A percentile compares a stretch with the other conserved stretches of the same genome.
Evolutionary conservation across 345 rosid genomes (phyloP).

Genomic region (Moringa oleifera): DNA sequence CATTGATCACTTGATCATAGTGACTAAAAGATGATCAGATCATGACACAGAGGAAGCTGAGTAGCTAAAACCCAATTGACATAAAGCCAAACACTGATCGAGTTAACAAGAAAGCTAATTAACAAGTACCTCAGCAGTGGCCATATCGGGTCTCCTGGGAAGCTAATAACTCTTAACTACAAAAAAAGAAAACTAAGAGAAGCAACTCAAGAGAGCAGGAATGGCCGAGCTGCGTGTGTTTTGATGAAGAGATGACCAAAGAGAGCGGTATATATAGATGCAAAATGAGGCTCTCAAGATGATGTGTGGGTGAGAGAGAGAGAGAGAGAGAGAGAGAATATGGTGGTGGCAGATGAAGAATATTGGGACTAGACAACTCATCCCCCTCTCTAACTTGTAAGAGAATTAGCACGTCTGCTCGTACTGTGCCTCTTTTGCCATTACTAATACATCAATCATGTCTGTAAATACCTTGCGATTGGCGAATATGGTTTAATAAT

Average conservation of each 20-base stretch:
- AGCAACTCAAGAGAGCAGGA: background rate
- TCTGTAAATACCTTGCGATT: too few species aligned
- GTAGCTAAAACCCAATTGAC: too few species aligned
- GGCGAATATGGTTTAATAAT: too few species aligned
- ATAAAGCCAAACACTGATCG: too few species aligned
- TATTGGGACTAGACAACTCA: constrained; percentile 42
- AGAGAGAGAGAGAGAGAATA: background rate
- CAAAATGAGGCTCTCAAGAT: background rate
- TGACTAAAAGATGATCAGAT: too few species aligned
- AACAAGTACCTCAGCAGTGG: constrained; percentile 50
- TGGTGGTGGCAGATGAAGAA: constrained; percentile 21
- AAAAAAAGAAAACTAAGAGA: background rate
- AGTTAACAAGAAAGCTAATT: too few species aligned
- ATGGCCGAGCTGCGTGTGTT: too few species aligned
- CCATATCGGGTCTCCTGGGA: constrained; percentile 31
- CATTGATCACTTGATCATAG: too few species aligned
- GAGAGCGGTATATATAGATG: constrained; percentile 34
- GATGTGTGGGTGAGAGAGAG: background rate
- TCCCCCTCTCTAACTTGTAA: constrained; percentile 25
- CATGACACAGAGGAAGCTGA: too few species aligned
- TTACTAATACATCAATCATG: too few species aligned
- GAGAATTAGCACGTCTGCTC: constrained; percentile 20
- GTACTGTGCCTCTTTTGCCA: too few species aligned
- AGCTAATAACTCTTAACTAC: background rate
- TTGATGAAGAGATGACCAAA: constrained; percentile 21